Evolutionary conservation across 1,284 basidiomycete species (phyloP), one percentile per base, ranked within the genome.

Genomic region (Microbotryum intermedium): DNA sequence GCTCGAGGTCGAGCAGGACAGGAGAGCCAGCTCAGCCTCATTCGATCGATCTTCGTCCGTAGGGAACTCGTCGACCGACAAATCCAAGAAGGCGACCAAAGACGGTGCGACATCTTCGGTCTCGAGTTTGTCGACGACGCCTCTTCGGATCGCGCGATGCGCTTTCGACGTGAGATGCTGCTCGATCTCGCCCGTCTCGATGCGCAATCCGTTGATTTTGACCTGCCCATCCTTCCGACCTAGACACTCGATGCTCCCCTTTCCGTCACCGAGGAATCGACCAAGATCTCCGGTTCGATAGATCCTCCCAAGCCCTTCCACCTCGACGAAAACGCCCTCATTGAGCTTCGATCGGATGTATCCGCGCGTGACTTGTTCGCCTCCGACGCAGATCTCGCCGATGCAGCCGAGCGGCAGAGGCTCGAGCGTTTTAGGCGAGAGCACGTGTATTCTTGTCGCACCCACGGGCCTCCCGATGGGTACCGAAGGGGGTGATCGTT

Each of bases 151-250:
- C 4, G 43, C 57, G 4, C 54, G 57, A 48, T 62, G 43, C 11
- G 53, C 53, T n/a, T 53, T 57, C 3, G 62, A 42, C 10, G 60
- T 64, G 4, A 70, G 60, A 55, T 66, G 55, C 21, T 64, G 45
- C 53, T 70, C 69, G 26, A 70, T 67, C 48, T 70, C 69, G 34
- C 69, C 65, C 28, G 69, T 54, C 44, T 70, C 69, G 55, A 70
- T 69, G 13, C 65, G 50, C 7, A 67, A 44, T 1, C 69, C 69
- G 48, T 69, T 68, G n/a, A 70, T 60, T 54, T 70, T 70, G 49
- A 70, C 68, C 60, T 69, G 68, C 20, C 63, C 61, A 43, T 70
- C 69, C 30, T 60, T 66, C 28, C 69, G 50, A 2, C 69, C 69
- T 9, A 70, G 44, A 29, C 58, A 70, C 51, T 66, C 64, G 50